These are phyloP conservation scores for Curvularia spicifera DNA, from an alignment of 2,329 filamentous ascomycete genomes.

Conservation along the genomic window DNA sequence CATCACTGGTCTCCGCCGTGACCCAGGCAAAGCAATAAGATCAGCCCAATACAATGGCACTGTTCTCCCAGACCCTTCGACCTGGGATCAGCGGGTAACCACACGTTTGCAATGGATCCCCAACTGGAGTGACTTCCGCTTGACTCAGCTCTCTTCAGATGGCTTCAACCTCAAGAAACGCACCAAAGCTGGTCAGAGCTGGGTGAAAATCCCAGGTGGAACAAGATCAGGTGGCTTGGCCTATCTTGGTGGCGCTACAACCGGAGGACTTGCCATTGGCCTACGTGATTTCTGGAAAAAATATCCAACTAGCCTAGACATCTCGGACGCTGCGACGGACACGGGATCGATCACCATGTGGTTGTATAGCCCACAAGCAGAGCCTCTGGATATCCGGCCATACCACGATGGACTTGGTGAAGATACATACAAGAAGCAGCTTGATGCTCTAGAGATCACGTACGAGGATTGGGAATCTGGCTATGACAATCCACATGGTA, in stretches of 20 bases:
- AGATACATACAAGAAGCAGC: slow-evolving; percentile 63
- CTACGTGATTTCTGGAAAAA: slow-evolving; percentile 69
- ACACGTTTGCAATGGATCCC: slow-evolving; percentile 63
- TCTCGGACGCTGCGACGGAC: slow-evolving; percentile 59
- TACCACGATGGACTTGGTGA: slow-evolving; percentile 65
- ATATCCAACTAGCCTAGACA: slow-evolving; percentile 65
- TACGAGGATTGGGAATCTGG: slow-evolving; percentile 67
- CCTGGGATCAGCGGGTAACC: slow-evolving; percentile 57
- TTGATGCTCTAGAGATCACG: slow-evolving; percentile 67
- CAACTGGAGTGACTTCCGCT: slow-evolving; percentile 63
- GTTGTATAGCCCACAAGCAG: slow-evolving; percentile 65
- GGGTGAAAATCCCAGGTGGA: slow-evolving; percentile 65
- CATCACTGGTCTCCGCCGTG: slow-evolving; percentile 64
- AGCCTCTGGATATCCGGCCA: slow-evolving; percentile 62
- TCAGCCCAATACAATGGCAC: slow-evolving; percentile 59
- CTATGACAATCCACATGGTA: slow-evolving; percentile 64
- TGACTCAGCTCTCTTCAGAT: slow-evolving; percentile 65
- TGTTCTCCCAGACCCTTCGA: slow-evolving; percentile 49
- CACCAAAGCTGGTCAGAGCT: slow-evolving; percentile 63
- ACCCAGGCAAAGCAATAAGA: slow-evolving; percentile 59
- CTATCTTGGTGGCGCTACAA: slow-evolving; percentile 64
- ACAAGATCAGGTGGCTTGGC: slow-evolving; percentile 63
- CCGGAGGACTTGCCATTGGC: slow-evolving; percentile 65
- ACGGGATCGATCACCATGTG: slow-evolving; percentile 63
- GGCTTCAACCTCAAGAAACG: slow-evolving; percentile 67